Evolutionary conservation across 257 asterid genomes (phyloP).

Genomic region (Penstemon davidsonii): DNA sequence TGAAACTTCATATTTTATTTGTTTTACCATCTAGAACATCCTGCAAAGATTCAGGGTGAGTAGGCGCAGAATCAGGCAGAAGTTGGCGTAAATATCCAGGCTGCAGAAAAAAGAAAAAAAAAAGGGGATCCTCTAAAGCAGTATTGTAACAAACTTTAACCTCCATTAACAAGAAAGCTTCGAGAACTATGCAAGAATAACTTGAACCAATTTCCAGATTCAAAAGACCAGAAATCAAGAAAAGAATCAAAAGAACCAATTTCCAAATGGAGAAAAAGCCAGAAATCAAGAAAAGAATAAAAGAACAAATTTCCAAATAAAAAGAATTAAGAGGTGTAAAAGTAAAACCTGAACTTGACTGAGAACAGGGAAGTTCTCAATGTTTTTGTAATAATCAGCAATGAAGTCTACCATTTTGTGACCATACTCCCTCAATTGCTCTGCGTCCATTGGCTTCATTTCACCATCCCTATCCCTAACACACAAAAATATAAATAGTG

Average conservation of each 20-base stretch:
- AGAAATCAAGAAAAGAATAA: background rate
- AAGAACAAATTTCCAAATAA: too few species aligned
- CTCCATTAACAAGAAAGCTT: background rate
- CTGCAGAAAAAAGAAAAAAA: slow-evolving; percentile 39
- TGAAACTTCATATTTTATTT: background rate
- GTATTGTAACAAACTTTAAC: background rate
- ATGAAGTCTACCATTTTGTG: slow-evolving; percentile 96
- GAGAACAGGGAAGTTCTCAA: slow-evolving; percentile 79
- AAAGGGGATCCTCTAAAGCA: background rate
- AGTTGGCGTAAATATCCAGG: slow-evolving; percentile 92
- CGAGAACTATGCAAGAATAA: background rate
- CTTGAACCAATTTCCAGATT: background rate
- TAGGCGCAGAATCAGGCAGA: slow-evolving; percentile 83
- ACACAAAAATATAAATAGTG: slow-evolving; percentile 4
- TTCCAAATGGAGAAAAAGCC: too few species aligned
- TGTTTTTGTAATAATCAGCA: slow-evolving; percentile 87
- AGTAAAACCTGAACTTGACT: slow-evolving; percentile 89
- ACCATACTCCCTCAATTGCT: slow-evolving; percentile 77
- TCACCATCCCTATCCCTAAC: slow-evolving; percentile 51
- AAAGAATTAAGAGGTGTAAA: background rate
- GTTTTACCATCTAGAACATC: slow-evolving; percentile 73
- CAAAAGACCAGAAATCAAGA: background rate
- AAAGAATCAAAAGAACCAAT: background rate
- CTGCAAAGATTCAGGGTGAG: slow-evolving; percentile 67
- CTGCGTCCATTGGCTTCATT: slow-evolving; percentile 89